A percentile compares a stretch with the other conserved stretches of the same genome.
Evolutionary conservation across 192 early-diverging fungal genomes (phyloP).

Genomic region (Coemansia sp.): DNA sequence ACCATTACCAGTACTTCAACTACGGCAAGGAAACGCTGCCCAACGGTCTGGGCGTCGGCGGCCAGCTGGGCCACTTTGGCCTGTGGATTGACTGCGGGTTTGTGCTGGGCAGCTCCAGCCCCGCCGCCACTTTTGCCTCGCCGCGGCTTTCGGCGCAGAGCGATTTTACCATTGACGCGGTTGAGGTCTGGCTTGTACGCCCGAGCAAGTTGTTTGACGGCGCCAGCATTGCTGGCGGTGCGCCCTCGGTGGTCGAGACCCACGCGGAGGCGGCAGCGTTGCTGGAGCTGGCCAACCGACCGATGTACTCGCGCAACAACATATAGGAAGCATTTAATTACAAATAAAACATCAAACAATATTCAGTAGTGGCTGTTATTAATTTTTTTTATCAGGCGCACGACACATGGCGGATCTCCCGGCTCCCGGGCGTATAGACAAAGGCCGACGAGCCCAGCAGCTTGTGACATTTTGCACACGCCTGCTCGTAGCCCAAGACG

Average conservation of each 20-base stretch:
- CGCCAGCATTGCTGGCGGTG: constrained; percentile 16
- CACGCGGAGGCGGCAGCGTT: constrained; percentile 65
- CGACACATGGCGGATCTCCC: constrained; percentile 30
- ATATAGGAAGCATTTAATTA: background rate
- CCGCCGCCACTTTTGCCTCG: constrained; percentile 64
- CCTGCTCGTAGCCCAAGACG: constrained; percentile 34
- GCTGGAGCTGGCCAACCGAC: constrained; percentile 67
- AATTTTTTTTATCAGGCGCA: constrained; percentile 10
- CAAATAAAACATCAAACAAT: background rate
- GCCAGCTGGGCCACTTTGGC: constrained; percentile 69
- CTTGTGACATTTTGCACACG: constrained; percentile 40
- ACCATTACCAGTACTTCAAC: constrained; percentile 71
- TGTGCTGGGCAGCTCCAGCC: constrained; percentile 56
- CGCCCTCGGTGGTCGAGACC: constrained; percentile 53
- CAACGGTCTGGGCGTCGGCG: constrained; percentile 72
- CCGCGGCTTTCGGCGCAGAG: constrained; percentile 51
- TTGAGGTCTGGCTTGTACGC: constrained; percentile 73
- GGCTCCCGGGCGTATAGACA: constrained; percentile 15
- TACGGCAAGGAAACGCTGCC: constrained; percentile 68
- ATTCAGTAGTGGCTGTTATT: background rate
- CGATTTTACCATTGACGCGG: constrained; percentile 60
- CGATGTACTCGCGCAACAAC: constrained; percentile 59
- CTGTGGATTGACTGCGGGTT: constrained; percentile 67
- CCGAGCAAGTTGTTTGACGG: constrained; percentile 44
- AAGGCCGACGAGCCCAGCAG: constrained; percentile 47